Evolutionary conservation across 805 yeast genomes (phyloP).

Genomic region (Suhomyces faveliae): DNA sequence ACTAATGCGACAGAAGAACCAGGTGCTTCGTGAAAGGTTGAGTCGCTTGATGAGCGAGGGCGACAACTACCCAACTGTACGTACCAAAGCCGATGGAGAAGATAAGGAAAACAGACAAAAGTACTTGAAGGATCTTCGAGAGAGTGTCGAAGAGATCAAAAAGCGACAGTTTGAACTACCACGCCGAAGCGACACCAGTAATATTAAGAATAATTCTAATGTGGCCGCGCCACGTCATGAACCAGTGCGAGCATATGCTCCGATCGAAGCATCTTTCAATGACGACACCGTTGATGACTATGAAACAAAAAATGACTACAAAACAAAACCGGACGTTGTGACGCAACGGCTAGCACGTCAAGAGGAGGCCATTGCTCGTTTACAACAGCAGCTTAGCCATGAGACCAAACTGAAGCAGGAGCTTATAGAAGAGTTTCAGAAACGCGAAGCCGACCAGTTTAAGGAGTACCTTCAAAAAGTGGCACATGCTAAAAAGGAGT

Average conservation of each 20-base stretch:
- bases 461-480: conserved; percentile 4
- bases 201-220: not conserved
- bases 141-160: conserved; percentile 22
- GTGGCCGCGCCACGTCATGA: not conserved
- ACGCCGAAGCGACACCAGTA: not conserved
- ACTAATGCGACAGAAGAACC: conserved; percentile 9
- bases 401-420: conserved; percentile 2
- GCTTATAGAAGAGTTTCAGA: conserved; percentile 8
- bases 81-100: conserved; percentile 1
- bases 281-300: not conserved
- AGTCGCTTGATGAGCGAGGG: conserved; percentile 10
- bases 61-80: conserved; percentile 4
- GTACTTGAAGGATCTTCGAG: conserved; percentile 20
- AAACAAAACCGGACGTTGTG: not conserved
- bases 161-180: conserved; percentile 22
- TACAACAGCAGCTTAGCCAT: not conserved
- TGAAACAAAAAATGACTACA: not conserved
- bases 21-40: conserved; percentile 6
- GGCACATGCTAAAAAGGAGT: not conserved
- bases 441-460: conserved; percentile 4
- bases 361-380: not conserved
- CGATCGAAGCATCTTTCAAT: not conserved
- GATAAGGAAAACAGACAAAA: conserved; percentile 9
- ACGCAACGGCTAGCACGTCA: not conserved
- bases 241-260: not conserved